phyloP scores from a whole-genome alignment of 306 rosid species.

The Senna tora region DNA sequence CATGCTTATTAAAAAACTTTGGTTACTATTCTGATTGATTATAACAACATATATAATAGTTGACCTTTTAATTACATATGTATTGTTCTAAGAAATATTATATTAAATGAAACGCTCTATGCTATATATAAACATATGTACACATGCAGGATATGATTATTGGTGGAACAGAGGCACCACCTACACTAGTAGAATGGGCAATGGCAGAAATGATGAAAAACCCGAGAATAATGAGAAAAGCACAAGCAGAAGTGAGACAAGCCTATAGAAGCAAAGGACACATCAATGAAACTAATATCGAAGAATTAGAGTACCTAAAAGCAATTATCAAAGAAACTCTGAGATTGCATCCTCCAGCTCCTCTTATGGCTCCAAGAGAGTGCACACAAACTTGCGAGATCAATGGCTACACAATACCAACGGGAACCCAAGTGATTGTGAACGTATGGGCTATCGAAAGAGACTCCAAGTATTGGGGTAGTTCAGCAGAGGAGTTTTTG shows the following conservation, averaged over 20 bases:
- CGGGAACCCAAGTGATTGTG: neutral
- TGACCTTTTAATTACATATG: too few relatives aligned
- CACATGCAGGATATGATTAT: constrained; percentile 31
- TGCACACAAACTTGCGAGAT: constrained; percentile 8
- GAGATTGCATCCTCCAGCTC: constrained; percentile 30
- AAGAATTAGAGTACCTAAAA: constrained; percentile 6
- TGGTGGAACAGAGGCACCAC: constrained; percentile 36
- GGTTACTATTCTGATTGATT: too few relatives aligned
- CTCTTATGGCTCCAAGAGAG: constrained; percentile 32
- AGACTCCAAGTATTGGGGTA: constrained; percentile 26
- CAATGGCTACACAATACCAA: constrained; percentile 24
- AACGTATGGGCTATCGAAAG: constrained; percentile 5
- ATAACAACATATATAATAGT: too few relatives aligned
- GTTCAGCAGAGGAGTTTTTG: constrained; percentile 6
- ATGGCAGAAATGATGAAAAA: constrained; percentile 5
- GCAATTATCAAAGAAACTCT: constrained; percentile 29
- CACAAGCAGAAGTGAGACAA: constrained; percentile 34
- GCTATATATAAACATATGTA: too few relatives aligned
- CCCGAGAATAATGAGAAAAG: neutral
- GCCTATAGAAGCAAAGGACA: neutral
- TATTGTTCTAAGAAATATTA: too few relatives aligned
- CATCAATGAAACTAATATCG: neutral
- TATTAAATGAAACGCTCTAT: too few relatives aligned
- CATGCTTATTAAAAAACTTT: too few relatives aligned
- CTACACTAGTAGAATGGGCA: constrained; percentile 24